Base-by-base conservation (phyloP, 352 stramenopile species). In the Paralagenidium karlingii region DNA sequence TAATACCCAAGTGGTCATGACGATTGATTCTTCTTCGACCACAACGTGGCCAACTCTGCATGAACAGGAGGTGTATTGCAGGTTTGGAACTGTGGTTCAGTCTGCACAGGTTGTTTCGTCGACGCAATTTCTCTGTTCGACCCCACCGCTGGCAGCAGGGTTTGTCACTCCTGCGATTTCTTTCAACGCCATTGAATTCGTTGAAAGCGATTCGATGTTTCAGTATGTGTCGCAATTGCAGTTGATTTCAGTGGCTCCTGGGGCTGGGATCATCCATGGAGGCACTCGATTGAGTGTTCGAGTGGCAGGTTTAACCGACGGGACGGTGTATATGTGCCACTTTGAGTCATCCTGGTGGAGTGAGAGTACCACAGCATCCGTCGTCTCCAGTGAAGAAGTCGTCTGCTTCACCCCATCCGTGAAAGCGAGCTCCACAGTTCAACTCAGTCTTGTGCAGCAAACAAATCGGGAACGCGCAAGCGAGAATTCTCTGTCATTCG, bases 131-230 rank as follows among this genome's bases (percentile, higher is more conserved):
- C 11, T 32, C 11, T 32, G 28, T 15, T 15, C 11, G 11, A 32
- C 28, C 15, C 11, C 15, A 15, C 28, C 11, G 11, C 28, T 32
- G 15, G 28, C 15, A 32, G 28, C 28, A 32, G 43, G 54, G 15
- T 22, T 45, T 13, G 38, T 66, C 0, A 30, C 36, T 0, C 29
- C 71, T 8, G 42, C 34, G 32, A 39, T 73, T 8, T 36, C 28
- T 18, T 24, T 58, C 26, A 51, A 67, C 49, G 54, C 42, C 7
- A 29, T 48, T 19, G 57, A 74, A 12, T 38, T 60, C 1, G 34
- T 47, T 20, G 2, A 12, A 32, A 56, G 24, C 25, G n/a, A 22
- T 0, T 9, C 30, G 0, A 19, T 11, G 3, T 71, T 81, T 21
- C 38, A 46, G 1, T 62, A 68, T 32, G 48, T 60, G 20, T 32